Percentiles rank a stretch among this genome's conserved stretches.
phyloP scores from a whole-genome alignment of 257 asterid genomes.

The Fraxinus quadrangulata region DNA sequence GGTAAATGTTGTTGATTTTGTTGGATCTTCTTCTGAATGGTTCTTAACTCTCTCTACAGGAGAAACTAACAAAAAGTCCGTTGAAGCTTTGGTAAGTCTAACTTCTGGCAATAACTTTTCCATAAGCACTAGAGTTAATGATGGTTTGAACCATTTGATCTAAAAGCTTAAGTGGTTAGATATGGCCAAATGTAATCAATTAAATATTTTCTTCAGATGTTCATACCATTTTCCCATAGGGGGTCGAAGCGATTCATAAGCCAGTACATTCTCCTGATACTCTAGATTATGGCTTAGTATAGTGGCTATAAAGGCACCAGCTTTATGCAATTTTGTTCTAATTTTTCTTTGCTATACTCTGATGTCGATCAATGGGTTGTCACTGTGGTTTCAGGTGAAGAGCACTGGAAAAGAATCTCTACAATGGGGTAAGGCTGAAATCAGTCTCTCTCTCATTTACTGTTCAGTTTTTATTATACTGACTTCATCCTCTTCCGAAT shows the following conservation, averaged over 20 bases:
- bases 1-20: background rate
- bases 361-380: background rate
- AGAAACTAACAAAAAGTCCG: conserved; percentile 56
- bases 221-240: background rate
- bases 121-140: background rate
- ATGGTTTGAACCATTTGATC: no score
- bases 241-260: background rate
- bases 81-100: conserved; percentile 70
- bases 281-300: background rate
- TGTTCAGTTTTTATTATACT: background rate
- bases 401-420: conserved; percentile 85
- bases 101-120: background rate
- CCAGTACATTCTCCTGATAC: background rate
- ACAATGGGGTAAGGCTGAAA: conserved; percentile 76
- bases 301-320: background rate
- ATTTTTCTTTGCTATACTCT: background rate
- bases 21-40: background rate
- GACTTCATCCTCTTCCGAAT: background rate
- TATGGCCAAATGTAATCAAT: no score
- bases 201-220: background rate
- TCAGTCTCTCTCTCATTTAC: background rate
- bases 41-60: conserved; percentile 44
- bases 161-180: no score
- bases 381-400: conserved; percentile 50
- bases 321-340: background rate